These are phyloP conservation scores for Sequoia sempervirens DNA, from an alignment of 75 land plant genomes.

Conservation along the genomic window DNA sequence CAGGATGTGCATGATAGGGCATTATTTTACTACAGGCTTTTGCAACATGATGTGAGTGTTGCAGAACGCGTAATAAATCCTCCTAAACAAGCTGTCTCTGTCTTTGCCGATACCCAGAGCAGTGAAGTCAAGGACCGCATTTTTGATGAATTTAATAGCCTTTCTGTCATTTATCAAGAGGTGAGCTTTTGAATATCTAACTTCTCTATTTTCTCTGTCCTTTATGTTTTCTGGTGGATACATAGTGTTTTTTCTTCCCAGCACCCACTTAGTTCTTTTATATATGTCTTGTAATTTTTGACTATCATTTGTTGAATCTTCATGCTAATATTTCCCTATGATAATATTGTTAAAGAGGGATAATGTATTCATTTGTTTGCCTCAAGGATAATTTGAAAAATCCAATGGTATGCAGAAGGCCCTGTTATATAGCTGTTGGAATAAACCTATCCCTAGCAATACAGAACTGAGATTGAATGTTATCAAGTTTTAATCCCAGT, in stretches of 20 bases:
- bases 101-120: constrained; percentile 95
- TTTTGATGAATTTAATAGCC: constrained; percentile 97
- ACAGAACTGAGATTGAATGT: too few species aligned
- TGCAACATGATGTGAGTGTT: constrained; percentile 72
- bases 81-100: constrained; percentile 98
- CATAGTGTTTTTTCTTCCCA: background rate
- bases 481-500: background rate
- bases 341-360: background rate
- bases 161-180: constrained; percentile 92
- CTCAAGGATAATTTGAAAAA: background rate
- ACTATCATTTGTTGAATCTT: background rate
- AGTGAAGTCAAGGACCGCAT: constrained; percentile 96
- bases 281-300: background rate
- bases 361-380: background rate
- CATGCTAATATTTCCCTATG: background rate
- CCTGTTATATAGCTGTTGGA: background rate
- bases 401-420: background rate
- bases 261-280: background rate
- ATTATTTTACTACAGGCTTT: constrained; percentile 89
- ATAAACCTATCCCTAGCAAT: background rate
- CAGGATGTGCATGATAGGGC: constrained; percentile 99
- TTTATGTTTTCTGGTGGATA: background rate
- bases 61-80: constrained; percentile 96
- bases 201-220: background rate
- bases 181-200: constrained; percentile 25